Conservation (phyloP, 2,329 filamentous ascomycete genomes). For the Madurella mycetomatis region DNA sequence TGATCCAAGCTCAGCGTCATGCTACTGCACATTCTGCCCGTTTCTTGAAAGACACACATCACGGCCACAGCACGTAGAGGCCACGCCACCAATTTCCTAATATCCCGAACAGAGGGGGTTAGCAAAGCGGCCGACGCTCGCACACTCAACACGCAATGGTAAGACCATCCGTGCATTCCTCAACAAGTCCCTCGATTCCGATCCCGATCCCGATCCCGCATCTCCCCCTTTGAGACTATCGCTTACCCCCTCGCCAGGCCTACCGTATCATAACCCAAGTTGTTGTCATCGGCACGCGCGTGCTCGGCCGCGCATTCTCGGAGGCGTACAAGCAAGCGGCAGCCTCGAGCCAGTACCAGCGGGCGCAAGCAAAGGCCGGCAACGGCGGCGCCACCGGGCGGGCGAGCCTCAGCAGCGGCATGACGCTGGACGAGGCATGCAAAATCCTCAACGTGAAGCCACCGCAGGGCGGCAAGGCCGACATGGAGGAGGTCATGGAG, state of each 20-base stretch:
- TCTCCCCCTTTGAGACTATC: neutral
- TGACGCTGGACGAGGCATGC: constrained; percentile 94
- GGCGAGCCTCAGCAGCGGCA: constrained; percentile 55
- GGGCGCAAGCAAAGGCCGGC: constrained; percentile 61
- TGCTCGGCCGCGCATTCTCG: constrained; percentile 85
- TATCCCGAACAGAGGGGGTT: constrained; percentile 6
- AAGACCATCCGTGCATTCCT: constrained; percentile 1
- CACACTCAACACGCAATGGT: constrained; percentile 23
- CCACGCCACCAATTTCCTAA: neutral
- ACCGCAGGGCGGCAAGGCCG: constrained; percentile 70
- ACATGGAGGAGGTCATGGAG: constrained; percentile 73
- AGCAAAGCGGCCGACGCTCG: constrained; percentile 13
- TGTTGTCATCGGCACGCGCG: constrained; percentile 82
- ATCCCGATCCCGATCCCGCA: too few species aligned
- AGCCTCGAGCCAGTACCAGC: constrained; percentile 77
- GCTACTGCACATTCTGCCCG: constrained; percentile 11
- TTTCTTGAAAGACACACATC: constrained; percentile 9
- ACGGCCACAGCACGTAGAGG: constrained; percentile 5
- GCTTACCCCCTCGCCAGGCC: constrained; percentile 53
- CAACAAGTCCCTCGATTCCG: too few species aligned
- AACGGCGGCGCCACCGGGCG: constrained; percentile 42
- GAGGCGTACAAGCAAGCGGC: constrained; percentile 96
- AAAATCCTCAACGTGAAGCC: constrained; percentile 95
- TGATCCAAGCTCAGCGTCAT: constrained; percentile 17
- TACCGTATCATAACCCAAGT: constrained; percentile 93